Conservation (phyloP, 176 grass and related monocot species). For the Musa beccarii region DNA sequence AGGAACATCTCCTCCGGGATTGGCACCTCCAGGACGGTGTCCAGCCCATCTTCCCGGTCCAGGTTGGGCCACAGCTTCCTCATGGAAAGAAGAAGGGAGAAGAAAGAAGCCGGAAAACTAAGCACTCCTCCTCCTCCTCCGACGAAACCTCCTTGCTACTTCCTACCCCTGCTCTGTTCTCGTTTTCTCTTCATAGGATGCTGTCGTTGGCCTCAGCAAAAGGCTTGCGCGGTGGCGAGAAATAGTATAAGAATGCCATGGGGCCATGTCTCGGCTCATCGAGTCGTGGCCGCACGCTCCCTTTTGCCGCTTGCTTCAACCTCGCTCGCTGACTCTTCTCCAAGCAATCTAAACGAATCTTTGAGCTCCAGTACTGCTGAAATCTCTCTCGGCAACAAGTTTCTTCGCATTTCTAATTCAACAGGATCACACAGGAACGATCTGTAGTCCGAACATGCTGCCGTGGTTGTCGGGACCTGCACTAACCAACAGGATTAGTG, state of each 20-base stretch:
- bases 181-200: too few species aligned
- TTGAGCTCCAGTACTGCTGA: too few species aligned
- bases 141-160: not conserved
- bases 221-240: not conserved
- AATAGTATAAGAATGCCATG: not conserved
- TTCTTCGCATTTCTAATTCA: too few species aligned
- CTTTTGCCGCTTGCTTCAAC: not conserved
- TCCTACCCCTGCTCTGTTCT: not conserved
- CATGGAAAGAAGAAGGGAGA: constrained; percentile 23
- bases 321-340: too few species aligned
- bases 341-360: too few species aligned
- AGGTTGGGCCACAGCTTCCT: constrained; percentile 93
- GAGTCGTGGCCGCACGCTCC: not conserved
- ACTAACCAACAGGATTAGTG: too few species aligned
- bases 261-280: too few species aligned
- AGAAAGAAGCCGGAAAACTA: not conserved
- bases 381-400: too few species aligned
- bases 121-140: not conserved
- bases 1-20: constrained; percentile 95
- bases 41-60: constrained; percentile 82
- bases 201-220: not conserved
- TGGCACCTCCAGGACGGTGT: constrained; percentile 96
- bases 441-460: not conserved
- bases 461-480: not conserved
- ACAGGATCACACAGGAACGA: too few species aligned